phyloP scores from a whole-genome alignment of 78 protist genomes.

The Dictyostelium firmibasis region DNA sequence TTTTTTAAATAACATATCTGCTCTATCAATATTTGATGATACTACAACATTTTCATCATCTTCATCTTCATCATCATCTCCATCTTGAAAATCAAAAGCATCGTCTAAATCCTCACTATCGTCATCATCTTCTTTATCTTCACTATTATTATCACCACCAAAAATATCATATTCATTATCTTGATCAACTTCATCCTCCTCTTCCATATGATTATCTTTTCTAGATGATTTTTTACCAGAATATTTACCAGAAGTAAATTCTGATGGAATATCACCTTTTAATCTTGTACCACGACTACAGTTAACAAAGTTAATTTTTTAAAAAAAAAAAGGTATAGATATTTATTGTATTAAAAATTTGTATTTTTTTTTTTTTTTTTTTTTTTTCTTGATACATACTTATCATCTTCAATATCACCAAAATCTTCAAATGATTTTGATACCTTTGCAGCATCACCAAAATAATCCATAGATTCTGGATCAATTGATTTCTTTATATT shows the following conservation, averaged over 20 bases:
- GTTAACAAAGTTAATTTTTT: too few relatives aligned
- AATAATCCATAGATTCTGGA: constrained; percentile 39
- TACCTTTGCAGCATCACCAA: constrained; percentile 25
- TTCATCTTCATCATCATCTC: constrained; percentile 9
- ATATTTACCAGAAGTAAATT: constrained; percentile 58
- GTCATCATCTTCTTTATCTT: constrained; percentile 13
- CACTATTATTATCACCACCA: not conserved
- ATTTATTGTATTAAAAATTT: not conserved
- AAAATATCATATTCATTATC: not conserved
- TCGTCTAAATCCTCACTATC: constrained; percentile 11
- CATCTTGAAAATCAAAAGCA: not conserved
- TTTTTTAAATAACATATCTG: constrained; percentile 29
- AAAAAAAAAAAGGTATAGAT: not conserved
- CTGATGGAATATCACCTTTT: constrained; percentile 58
- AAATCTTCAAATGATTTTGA: not conserved
- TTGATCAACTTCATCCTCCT: constrained; percentile 21
- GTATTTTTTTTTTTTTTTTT: too few relatives aligned
- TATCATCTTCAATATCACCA: constrained; percentile 53
- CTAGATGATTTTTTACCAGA: constrained; percentile 61
- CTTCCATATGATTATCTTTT: constrained; percentile 15
- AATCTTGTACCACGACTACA: constrained; percentile 27
- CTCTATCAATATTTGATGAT: constrained; percentile 32
- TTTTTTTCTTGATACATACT: not conserved
- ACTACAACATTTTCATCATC: not conserved
- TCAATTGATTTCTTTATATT: constrained; percentile 39